These are phyloP conservation scores for Geoglossum cookeanum DNA, from an alignment of 2,329 filamentous ascomycete species.

Conservation along the genomic window DNA sequence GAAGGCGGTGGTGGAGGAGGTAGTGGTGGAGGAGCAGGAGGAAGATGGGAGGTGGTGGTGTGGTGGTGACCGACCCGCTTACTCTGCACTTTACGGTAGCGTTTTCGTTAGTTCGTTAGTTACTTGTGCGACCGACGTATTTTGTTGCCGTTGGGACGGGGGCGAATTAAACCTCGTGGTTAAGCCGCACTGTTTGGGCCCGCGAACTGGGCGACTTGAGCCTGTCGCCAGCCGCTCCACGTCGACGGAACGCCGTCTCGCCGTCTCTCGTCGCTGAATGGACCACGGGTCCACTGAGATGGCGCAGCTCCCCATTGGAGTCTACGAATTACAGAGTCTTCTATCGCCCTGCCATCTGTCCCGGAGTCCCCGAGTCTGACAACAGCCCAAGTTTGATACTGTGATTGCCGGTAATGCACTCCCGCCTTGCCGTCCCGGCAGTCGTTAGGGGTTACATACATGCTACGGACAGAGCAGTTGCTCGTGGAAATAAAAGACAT, in stretches of 20 bases:
- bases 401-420: background rate
- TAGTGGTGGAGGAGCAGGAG: no score
- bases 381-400: background rate
- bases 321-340: no score
- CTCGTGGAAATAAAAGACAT: background rate
- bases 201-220: background rate
- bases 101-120: no score
- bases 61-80: no score
- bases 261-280: background rate
- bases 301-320: no score
- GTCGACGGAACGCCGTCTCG: background rate
- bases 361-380: background rate
- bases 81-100: no score
- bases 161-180: background rate
- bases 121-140: background rate
- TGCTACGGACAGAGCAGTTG: background rate
- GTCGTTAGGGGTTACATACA: background rate
- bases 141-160: background rate
- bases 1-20: background rate
- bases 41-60: no score
- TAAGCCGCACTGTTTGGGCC: background rate
- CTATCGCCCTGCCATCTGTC: background rate
- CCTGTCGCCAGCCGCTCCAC: background rate
- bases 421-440: background rate
- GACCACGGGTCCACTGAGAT: background rate